Conservation (phyloP, 192 early-diverging fungal species). For the Coemansia sp. region DNA sequence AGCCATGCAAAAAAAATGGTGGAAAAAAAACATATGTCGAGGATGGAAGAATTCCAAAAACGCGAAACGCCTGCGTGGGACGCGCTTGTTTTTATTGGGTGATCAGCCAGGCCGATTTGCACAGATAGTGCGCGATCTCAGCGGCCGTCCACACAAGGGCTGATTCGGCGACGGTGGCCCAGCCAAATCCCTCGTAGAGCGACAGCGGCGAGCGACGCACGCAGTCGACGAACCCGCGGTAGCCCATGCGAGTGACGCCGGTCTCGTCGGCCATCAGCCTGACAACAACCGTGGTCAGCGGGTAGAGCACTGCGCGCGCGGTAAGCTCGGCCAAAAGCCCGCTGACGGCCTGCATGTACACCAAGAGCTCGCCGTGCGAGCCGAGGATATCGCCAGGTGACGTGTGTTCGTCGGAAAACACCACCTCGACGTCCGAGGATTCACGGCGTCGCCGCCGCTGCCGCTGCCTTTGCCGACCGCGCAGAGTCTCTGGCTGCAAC, state of each 20-base stretch:
- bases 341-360: conserved; percentile 16
- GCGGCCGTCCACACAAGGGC: conserved; percentile 19
- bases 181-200: conserved; percentile 23
- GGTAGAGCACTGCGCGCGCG: conserved; percentile 15
- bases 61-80: background rate
- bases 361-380: conserved; percentile 4
- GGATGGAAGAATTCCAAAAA: background rate
- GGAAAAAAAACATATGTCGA: background rate
- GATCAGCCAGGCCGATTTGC: conserved; percentile 19
- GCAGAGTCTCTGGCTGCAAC: too few relatives aligned
- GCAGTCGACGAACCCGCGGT: conserved; percentile 31
- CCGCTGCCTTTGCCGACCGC: background rate
- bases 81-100: background rate
- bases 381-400: background rate
- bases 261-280: conserved; percentile 41
- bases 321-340: conserved; percentile 1
- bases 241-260: conserved; percentile 19
- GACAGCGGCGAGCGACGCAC: background rate
- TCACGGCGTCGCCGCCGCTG: background rate
- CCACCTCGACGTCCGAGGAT: too few relatives aligned
- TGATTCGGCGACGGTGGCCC: conserved; percentile 15
- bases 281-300: conserved; percentile 20
- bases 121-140: conserved; percentile 29
- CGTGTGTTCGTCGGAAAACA: background rate
- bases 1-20: background rate